Evolutionary conservation across 805 yeast species (phyloP), one percentile per base, ranked within the genome.

Genomic region (Groenewaldozyma tartarivorans): DNA sequence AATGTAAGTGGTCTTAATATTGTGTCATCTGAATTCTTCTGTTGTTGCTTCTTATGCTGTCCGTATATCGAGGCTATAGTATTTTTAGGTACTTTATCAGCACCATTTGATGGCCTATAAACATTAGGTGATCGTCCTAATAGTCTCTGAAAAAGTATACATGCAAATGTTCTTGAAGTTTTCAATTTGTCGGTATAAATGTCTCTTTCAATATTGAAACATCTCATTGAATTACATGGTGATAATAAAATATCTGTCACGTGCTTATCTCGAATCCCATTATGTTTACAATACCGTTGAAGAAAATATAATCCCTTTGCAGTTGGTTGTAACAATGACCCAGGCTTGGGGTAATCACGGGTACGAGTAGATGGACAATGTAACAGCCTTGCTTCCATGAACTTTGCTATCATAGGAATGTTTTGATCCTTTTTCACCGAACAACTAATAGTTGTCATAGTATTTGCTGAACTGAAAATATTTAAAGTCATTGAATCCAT

Each of bases 291-390:
- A 55, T 79, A 85, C 15, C 67, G 63, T 38, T 74, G 75, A 2
- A 88, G 58, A 0, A 85, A 53, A 0, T 86, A 78, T 5, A 86
- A 76, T 1, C 96, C 97, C 54, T 90, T 90, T 0, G 96, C 87
- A 0, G 96, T 85, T 3, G 95, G 95, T 55, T 90, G 96, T 21
- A 85, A 54, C 2, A 65, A 45, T 0, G 67, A 62, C 3, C 60
- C 63, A 0, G 53, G 60, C 38, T 69, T 70, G 4, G 78, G 68
- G 33, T 56, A 61, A 11, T 55, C 48, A 33, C 81, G 56, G 0
- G 95, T 85, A 51, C 90, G 64, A 47, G 81, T 87, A 2, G 74
- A 72, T 0, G 95, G 95, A 11, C 75, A 72, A 55, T 86, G 95
- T 6, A 86, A 49, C 1, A 85, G 59, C 47, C 42, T 43, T 2